Evolutionary conservation across 2,329 filamentous ascomycete species (phyloP), one percentile per base, ranked within the genome.

Genomic region (Metarhizium rileyi): DNA sequence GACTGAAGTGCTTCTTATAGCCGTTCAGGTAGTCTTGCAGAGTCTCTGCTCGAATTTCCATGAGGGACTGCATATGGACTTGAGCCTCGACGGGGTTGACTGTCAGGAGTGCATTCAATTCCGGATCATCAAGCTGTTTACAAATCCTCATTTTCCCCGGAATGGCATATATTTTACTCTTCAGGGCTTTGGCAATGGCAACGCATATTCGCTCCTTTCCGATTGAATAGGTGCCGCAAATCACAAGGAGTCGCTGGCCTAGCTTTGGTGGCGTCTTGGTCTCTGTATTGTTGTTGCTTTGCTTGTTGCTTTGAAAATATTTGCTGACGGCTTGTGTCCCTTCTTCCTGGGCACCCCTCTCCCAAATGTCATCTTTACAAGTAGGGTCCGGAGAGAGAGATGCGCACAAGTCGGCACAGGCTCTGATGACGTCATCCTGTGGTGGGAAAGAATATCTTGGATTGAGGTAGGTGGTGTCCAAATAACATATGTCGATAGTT

Each of bases 141-240:
- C 89, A 90, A 25, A 97, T 88, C 54, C 83, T 81, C 63, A 89
- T 86, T 69, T 98, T 98, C 48, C 78, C 75, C 0, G 89, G 73
- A 1, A 88, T 81, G 0, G 91, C 91, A 61, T 86, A 98, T 54
- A 98, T 97, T 62, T 95, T 95, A 57, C 84, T 87, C 36, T 82
- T 75, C 2, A 98, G 74, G 0, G 90, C 90, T 58, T 84, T 81
- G 4, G 93, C 93, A 55, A 98, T 95, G 41, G 89, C 90, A 28
- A 95, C 75, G 63, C 91, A 97, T 56, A 98, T 90, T 38, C 90
- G 85, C 66, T 98, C 93, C 69, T 98, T 98, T 61, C 93, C 93
- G 60, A 98, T 98, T 58, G 87, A 94, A 69, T 98, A 98, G 0
- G 93, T 98, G 42, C 93, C 93, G 53, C 95, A 94, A 6, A 98